phyloP scores from a whole-genome alignment of 148 eudicot genomes.

The Vaccinium macrocarpon region DNA sequence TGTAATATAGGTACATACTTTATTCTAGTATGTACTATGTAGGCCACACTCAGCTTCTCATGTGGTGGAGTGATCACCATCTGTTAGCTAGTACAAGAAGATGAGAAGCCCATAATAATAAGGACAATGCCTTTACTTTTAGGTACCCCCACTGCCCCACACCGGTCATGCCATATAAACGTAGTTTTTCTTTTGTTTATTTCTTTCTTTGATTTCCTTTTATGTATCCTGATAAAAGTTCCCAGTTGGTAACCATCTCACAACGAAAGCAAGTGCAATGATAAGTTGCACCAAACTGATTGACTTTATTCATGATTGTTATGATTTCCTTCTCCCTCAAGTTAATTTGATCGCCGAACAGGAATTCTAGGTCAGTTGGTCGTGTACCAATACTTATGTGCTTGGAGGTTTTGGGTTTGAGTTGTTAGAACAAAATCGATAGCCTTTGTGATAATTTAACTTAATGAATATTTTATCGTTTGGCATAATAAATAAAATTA shows the following conservation, averaged over 20 bases:
- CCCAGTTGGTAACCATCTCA: conserved; percentile 10
- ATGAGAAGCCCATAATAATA: background rate
- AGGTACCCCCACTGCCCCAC: too few species aligned
- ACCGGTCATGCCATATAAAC: background rate
- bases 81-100: background rate
- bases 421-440: too few species aligned
- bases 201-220: background rate
- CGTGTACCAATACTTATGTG: too few species aligned
- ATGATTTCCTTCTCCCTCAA: conserved; percentile 10
- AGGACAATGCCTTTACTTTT: background rate
- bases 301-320: conserved; percentile 1
- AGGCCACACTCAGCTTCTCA: background rate
- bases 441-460: too few species aligned
- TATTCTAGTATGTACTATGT: background rate
- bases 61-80: background rate
- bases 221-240: background rate
- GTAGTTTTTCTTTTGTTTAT: background rate
- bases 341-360: background rate
- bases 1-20: background rate
- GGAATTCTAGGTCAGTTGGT: too few species aligned
- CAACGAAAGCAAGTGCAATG: background rate
- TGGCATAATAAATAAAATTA: too few species aligned
- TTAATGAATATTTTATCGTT: too few species aligned
- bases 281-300: conserved; percentile 17
- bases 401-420: too few species aligned